Conservation (phyloP, 2,329 filamentous ascomycete genomes). For the Cadophora luteo-olivacea region DNA sequence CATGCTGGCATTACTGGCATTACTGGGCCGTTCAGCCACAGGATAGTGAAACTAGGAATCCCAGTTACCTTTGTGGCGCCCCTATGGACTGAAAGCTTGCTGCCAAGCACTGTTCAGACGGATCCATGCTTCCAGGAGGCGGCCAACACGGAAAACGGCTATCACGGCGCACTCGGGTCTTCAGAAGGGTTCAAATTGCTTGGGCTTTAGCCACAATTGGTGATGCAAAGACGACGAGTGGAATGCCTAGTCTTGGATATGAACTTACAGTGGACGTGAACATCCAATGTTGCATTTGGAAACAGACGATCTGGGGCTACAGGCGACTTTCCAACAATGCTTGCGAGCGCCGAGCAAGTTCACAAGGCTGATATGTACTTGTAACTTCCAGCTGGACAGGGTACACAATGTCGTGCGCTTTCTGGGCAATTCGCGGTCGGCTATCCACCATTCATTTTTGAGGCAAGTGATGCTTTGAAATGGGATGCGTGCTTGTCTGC, state of each 20-base stretch:
- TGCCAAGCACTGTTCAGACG: not conserved
- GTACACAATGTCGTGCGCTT: not conserved
- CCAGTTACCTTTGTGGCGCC: not conserved
- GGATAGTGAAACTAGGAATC: slow-evolving; percentile 4
- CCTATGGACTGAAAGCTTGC: not conserved
- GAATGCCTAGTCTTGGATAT: slow-evolving; percentile 12
- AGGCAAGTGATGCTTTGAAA: not conserved
- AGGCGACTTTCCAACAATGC: slow-evolving; percentile 1
- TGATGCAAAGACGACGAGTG: slow-evolving; percentile 9
- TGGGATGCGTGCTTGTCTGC: not conserved
- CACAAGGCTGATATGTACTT: slow-evolving; percentile 16
- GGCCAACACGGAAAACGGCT: slow-evolving; percentile 18
- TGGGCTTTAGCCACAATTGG: slow-evolving; percentile 19
- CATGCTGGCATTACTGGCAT: not conserved
- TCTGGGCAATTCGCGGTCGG: slow-evolving; percentile 1
- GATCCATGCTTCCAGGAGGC: slow-evolving; percentile 15
- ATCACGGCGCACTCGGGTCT: slow-evolving; percentile 15
- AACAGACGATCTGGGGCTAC: slow-evolving; percentile 7
- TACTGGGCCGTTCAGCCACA: slow-evolving; percentile 16
- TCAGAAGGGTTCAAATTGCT: slow-evolving; percentile 7
- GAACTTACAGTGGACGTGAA: not conserved
- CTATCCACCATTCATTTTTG: not conserved
- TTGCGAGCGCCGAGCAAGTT: not conserved
- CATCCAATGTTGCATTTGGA: not conserved
- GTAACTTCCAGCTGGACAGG: slow-evolving; percentile 14